A percentile compares a stretch with the other conserved stretches of the same genome.
Evolutionary conservation across 805 yeast genomes (phyloP).

Genomic region (Saccharomycopsis fodiens): DNA sequence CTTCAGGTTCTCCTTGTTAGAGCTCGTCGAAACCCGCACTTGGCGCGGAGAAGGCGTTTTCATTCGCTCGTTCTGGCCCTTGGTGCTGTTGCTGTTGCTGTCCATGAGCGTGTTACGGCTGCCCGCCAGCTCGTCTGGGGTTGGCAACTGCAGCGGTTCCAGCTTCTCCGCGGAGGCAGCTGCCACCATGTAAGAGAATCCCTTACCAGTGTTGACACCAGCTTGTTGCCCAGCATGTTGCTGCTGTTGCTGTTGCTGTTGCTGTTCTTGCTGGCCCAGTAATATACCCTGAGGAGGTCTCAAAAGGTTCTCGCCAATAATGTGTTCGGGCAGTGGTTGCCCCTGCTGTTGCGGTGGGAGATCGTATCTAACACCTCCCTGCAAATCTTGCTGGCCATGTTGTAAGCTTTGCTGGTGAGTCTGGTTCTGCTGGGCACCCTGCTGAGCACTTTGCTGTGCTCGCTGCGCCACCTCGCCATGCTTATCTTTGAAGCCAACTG

Average conservation of each 20-base stretch:
- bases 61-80: slow-evolving; percentile 1
- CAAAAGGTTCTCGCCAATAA: slow-evolving; percentile 3
- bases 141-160: slow-evolving; percentile 13
- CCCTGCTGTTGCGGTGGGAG: slow-evolving; percentile 9
- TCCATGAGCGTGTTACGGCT: slow-evolving; percentile 1
- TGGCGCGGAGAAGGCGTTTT: slow-evolving; percentile 4
- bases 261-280: neutral
- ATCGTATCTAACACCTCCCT: slow-evolving; percentile 19
- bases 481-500: slow-evolving; percentile 22
- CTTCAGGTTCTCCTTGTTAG: slow-evolving; percentile 12
- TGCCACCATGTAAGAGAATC: slow-evolving; percentile 14
- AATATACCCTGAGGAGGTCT: neutral
- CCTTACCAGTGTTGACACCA: slow-evolving; percentile 20
- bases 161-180: slow-evolving; percentile 25
- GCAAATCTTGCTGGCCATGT: slow-evolving; percentile 20
- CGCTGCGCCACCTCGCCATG: no score
- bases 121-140: neutral
- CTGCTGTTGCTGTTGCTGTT: slow-evolving; percentile 10
- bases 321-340: slow-evolving; percentile 20
- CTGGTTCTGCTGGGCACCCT: slow-evolving; percentile 32
- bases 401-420: slow-evolving; percentile 20
- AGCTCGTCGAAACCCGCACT: slow-evolving; percentile 4
- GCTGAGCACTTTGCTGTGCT: slow-evolving; percentile 36
- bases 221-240: slow-evolving; percentile 16
- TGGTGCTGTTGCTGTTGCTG: slow-evolving; percentile 10